Percentiles rank a stretch among this genome's conserved stretches.
phyloP scores from a whole-genome alignment of 805 yeast genomes.

The Ogataea saltuana region DNA sequence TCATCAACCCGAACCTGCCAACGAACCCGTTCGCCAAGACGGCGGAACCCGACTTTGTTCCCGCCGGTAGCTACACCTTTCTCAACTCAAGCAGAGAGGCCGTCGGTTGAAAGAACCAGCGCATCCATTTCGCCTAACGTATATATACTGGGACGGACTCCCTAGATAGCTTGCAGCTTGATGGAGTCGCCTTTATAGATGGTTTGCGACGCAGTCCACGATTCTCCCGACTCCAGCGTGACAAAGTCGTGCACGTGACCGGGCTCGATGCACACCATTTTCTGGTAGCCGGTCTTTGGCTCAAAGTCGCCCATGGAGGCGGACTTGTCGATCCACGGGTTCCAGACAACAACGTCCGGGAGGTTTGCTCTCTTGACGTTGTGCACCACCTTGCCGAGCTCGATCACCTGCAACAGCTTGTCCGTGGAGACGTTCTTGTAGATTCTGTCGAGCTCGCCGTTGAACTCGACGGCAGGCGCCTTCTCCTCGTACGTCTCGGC shows the following conservation, averaged over 20 bases:
- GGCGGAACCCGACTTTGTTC: slow-evolving; percentile 54
- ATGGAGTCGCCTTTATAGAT: slow-evolving; percentile 59
- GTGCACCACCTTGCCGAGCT: slow-evolving; percentile 68
- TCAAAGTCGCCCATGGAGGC: slow-evolving; percentile 81
- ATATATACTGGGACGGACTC: neutral
- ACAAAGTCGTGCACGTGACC: slow-evolving; percentile 79
- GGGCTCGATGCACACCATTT: slow-evolving; percentile 94
- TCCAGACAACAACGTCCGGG: slow-evolving; percentile 87
- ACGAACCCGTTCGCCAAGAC: slow-evolving; percentile 70
- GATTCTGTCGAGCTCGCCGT: slow-evolving; percentile 82
- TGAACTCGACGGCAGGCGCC: slow-evolving; percentile 72
- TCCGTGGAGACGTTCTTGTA: slow-evolving; percentile 61
- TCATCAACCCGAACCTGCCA: slow-evolving; percentile 68
- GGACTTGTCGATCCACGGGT: slow-evolving; percentile 91
- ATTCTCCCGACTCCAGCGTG: slow-evolving; percentile 63
- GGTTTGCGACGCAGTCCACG: slow-evolving; percentile 73
- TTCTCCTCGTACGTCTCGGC: slow-evolving; percentile 63
- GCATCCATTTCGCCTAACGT: too few species aligned
- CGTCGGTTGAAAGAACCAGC: too few species aligned
- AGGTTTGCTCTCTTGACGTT: slow-evolving; percentile 61
- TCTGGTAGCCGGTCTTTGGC: slow-evolving; percentile 79
- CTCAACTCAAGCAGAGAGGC: neutral
- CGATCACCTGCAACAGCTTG: slow-evolving; percentile 66
- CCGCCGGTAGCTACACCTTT: slow-evolving; percentile 5
- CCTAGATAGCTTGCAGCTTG: slow-evolving; percentile 53